These are phyloP conservation scores for Dinochytrium kinnereticum DNA, from an alignment of 371 early-diverging fungal genomes.

Conservation along the genomic window DNA sequence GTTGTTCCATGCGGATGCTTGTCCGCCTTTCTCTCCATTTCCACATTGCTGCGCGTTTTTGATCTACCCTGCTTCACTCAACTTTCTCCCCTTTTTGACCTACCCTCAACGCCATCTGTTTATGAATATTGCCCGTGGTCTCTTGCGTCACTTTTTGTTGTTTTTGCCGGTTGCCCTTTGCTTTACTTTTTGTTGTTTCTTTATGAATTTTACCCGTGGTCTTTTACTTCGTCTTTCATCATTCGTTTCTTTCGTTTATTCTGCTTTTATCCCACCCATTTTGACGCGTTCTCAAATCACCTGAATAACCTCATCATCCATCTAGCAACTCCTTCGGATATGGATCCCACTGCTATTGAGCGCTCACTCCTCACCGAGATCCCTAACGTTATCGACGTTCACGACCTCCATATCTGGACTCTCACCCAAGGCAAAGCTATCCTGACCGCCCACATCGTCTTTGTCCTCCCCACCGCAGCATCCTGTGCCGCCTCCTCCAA, in stretches of 20 bases:
- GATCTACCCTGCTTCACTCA: too few species aligned
- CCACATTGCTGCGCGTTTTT: too few species aligned
- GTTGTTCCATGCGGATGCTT: too few species aligned
- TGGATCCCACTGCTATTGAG: slow-evolving; percentile 67
- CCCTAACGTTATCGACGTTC: slow-evolving; percentile 68
- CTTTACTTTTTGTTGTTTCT: too few species aligned
- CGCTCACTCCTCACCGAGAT: slow-evolving; percentile 53
- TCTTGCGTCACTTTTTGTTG: too few species aligned
- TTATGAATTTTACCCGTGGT: neutral
- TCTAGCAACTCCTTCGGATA: slow-evolving; percentile 59
- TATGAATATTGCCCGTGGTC: too few species aligned
- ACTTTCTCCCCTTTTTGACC: too few species aligned
- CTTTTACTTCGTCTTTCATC: neutral
- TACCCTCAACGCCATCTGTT: too few species aligned
- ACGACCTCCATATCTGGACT: slow-evolving; percentile 77
- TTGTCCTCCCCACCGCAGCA: neutral
- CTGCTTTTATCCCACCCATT: neutral
- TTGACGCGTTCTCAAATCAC: neutral
- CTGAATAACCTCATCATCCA: too few species aligned
- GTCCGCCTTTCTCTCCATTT: too few species aligned
- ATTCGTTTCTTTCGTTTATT: neutral
- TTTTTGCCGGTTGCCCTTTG: too few species aligned
- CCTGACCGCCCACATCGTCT: slow-evolving; percentile 11
- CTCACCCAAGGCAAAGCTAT: slow-evolving; percentile 69
- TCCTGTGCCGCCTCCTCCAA: neutral